Conservation (phyloP, 2,329 filamentous ascomycete species). For the Pseudogymnoascus sp. region DNA sequence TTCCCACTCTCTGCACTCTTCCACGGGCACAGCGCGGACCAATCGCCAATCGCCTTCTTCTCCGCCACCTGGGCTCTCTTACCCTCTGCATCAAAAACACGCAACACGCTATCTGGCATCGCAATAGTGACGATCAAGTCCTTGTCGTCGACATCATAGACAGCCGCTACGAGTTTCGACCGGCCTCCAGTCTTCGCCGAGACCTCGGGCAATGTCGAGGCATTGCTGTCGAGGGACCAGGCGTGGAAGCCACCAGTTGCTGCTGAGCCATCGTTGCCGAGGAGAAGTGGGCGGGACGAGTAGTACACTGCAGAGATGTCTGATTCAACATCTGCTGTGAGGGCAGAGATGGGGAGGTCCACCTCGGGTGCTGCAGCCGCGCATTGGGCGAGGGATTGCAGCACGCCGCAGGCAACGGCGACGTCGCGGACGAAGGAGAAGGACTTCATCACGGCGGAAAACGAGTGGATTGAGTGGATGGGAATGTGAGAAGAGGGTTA, state of each 20-base stretch:
- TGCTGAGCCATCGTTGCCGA: constrained; percentile 39
- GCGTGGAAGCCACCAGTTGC: constrained; percentile 36
- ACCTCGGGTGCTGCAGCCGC: neutral
- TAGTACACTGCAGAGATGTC: constrained; percentile 37
- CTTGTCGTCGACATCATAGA: neutral
- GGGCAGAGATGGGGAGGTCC: constrained; percentile 26
- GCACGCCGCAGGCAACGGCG: neutral
- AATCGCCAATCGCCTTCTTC: constrained; percentile 35
- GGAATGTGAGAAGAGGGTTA: neutral
- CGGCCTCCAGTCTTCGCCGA: constrained; percentile 40
- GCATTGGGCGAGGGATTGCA: neutral
- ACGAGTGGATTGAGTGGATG: neutral
- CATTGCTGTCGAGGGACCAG: constrained; percentile 28
- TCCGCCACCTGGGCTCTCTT: constrained; percentile 27
- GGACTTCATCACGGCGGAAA: neutral
- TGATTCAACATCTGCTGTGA: constrained; percentile 32
- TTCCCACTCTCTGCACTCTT: constrained; percentile 32
- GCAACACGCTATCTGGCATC: constrained; percentile 32
- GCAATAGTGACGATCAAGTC: constrained; percentile 22
- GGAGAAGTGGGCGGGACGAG: constrained; percentile 29
- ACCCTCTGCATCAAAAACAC: constrained; percentile 37
- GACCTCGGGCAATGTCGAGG: constrained; percentile 22
- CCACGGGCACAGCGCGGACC: constrained; percentile 40
- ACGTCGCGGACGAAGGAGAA: neutral
- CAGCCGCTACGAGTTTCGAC: constrained; percentile 16